Conservation (phyloP, 306 rosid species). For the Rosa lucieae region DNA sequence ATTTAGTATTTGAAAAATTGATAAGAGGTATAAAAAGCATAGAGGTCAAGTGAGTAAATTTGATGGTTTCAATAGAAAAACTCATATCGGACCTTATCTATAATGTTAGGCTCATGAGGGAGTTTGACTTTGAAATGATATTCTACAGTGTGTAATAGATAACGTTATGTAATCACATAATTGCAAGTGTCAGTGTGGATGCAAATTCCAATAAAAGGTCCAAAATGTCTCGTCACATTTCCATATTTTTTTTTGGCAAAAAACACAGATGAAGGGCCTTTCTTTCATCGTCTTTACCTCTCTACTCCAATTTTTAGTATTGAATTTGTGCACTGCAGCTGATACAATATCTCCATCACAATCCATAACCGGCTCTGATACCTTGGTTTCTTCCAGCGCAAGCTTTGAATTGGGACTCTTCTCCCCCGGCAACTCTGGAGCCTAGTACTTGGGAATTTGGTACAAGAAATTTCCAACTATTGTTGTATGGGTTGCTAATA, state of each 20-base stretch:
- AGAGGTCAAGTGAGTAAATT: too few relatives aligned
- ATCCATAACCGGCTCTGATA: neutral
- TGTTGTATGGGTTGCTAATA: slow-evolving; percentile 24
- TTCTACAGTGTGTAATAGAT: too few relatives aligned
- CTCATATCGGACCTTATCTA: too few relatives aligned
- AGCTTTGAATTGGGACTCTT: slow-evolving; percentile 20
- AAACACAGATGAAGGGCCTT: neutral
- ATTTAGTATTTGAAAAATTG: too few relatives aligned
- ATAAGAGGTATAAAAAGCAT: too few relatives aligned
- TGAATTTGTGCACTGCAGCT: neutral
- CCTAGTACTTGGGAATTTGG: slow-evolving; percentile 17
- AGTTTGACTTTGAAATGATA: too few relatives aligned
- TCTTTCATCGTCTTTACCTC: neutral
- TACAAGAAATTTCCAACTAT: neutral
- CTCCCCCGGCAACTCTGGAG: neutral
- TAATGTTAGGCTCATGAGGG: too few relatives aligned
- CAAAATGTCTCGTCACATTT: neutral
- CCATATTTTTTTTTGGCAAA: neutral
- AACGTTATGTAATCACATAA: too few relatives aligned
- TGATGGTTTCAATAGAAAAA: too few relatives aligned
- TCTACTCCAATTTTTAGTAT: neutral
- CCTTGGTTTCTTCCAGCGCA: slow-evolving; percentile 3
- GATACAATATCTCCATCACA: neutral
- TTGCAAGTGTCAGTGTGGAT: too few relatives aligned
- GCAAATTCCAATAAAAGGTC: too few relatives aligned